Evolutionary conservation across 305 asterid genomes (phyloP), one percentile per base, ranked within the genome.

Genomic region (Fraxinus dipetala): DNA sequence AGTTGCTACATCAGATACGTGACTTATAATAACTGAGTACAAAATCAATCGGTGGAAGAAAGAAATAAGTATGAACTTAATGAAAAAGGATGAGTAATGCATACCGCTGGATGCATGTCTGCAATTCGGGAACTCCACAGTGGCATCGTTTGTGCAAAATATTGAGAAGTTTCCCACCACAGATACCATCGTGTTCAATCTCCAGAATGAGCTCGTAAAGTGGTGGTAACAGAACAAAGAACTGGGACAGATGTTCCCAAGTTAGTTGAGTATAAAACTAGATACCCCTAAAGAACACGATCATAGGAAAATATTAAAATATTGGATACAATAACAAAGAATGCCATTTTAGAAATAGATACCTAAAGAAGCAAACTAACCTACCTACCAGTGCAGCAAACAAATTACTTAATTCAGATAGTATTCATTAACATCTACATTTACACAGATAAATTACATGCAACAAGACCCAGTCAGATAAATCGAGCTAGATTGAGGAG

Each of bases 51-150:
- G 36, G 48, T 30, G 28, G 77, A 40, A 16, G 48, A 74, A 73
- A 5, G 9, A 82, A 78, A 72, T 30, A 81, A 28, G 30, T n/a
- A 61, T 26, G 14, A 56, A 20, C 74, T 69, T 36, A 24, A 79
- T 61, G 72, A 59, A 85, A 87, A 43, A 73, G 77, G 72, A 72
- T 45, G 31, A 67, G 32, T 31, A 82, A 79, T 54, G 1, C 87
- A 85, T 86, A 94, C 99, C 99, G 92, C 84, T 93, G 98, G 85
- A 96, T 86, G 90, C 99, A 93, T 43, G 93, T 88, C 87, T 95
- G 99, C 84, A 96, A 83, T 88, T 96, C 99, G 70, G 98, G 99
- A 81, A 96, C 95, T 84, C 99, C 99, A 86, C 99, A 96, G 82
- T 96, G 98, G 89, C 99, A 94, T 81, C 94, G 90, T 77, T 92